Percentiles rank a stretch among this genome's conserved stretches.
Conservation (phyloP, 2,329 filamentous ascomycete species). For the Colletotrichum spaethianum region DNA sequence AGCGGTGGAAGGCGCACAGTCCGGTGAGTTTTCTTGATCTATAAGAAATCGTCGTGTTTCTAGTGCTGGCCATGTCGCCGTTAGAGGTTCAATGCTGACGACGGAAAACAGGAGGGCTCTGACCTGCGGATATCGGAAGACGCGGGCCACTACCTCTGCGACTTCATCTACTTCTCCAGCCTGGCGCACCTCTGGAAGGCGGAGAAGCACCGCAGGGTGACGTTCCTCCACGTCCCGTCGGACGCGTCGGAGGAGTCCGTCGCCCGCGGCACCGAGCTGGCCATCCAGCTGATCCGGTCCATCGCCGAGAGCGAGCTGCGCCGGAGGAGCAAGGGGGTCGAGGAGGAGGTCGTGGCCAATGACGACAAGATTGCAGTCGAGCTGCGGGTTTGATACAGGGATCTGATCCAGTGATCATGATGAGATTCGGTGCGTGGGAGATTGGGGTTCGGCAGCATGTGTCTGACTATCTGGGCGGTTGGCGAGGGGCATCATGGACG, state of each 20-base stretch:
- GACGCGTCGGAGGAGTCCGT: conserved; percentile 65
- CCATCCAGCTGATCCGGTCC: conserved; percentile 68
- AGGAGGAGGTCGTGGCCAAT: conserved; percentile 8
- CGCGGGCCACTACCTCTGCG: conserved; percentile 81
- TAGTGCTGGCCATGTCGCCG: not conserved
- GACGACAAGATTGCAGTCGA: conserved; percentile 41
- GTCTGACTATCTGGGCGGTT: conserved; percentile 1
- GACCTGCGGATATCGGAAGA: conserved; percentile 76
- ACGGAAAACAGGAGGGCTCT: conserved; percentile 50
- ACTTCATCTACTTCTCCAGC: conserved; percentile 83
- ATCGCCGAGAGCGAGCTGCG: conserved; percentile 66
- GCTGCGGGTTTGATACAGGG: conserved; percentile 33
- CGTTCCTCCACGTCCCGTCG: conserved; percentile 82
- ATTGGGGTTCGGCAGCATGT: not conserved
- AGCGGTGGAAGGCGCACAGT: conserved; percentile 67
- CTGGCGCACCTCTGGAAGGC: conserved; percentile 69
- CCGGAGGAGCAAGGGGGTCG: conserved; percentile 27
- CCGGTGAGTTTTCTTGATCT: conserved; percentile 56
- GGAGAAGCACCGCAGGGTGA: conserved; percentile 63
- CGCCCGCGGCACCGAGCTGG: conserved; percentile 64
- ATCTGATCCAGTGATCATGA: not conserved
- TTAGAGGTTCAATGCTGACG: conserved; percentile 24
- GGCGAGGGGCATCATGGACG: not conserved
- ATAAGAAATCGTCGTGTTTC: not conserved
- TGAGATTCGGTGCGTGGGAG: not conserved